These are phyloP conservation scores for Aristolochia californica DNA, from an alignment of 164 flowering plant species.

Conservation along the genomic window DNA sequence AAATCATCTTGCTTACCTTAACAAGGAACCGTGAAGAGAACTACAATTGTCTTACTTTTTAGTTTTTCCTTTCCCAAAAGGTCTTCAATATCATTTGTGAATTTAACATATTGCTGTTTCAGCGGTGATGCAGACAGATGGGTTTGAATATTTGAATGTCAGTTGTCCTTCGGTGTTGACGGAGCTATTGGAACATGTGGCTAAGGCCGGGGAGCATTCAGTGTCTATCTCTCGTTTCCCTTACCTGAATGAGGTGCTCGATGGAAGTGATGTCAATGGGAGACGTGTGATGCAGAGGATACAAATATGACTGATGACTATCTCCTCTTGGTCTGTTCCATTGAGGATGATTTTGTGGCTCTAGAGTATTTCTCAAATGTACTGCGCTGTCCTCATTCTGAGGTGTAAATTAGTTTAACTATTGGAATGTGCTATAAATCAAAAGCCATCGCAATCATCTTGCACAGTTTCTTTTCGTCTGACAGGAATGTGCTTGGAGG, in stretches of 20 bases:
- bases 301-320: constrained; percentile 6
- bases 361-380: too few relatives aligned
- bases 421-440: too few relatives aligned
- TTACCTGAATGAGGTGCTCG: constrained; percentile 44
- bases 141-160: constrained; percentile 56
- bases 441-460: too few relatives aligned
- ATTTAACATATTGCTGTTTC: constrained; percentile 9
- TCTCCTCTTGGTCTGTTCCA: too few relatives aligned
- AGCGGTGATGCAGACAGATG: constrained; percentile 92
- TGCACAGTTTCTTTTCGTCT: too few relatives aligned
- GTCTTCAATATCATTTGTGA: neutral
- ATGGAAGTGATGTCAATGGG: constrained; percentile 63
- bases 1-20: neutral
- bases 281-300: constrained; percentile 77
- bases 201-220: constrained; percentile 47
- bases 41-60: neutral
- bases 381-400: too few relatives aligned
- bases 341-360: too few relatives aligned
- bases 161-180: constrained; percentile 68
- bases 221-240: constrained; percentile 17
- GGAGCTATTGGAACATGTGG: constrained; percentile 73
- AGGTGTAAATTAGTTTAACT: too few relatives aligned
- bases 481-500: too few relatives aligned
- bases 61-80: neutral
- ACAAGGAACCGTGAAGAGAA: neutral